These are phyloP conservation scores for Kwoniella europaea DNA, from an alignment of 768 basidiomycete genomes.

Conservation along the genomic window DNA sequence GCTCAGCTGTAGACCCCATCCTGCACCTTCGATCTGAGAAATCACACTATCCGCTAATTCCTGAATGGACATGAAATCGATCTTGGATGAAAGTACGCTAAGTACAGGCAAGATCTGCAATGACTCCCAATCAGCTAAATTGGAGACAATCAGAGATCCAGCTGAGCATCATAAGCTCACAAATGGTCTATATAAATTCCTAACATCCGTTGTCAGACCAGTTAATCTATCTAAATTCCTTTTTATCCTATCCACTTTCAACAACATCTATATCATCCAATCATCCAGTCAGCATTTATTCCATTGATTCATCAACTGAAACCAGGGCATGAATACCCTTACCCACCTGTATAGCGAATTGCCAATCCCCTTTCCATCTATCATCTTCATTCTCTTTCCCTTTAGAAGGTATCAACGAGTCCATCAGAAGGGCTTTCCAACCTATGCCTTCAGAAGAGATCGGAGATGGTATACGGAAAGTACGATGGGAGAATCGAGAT, in stretches of 20 bases:
- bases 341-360: slow-evolving; percentile 62
- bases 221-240: slow-evolving; percentile 36
- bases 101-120: slow-evolving; percentile 35
- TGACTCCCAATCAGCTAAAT: not conserved
- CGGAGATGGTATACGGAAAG: slow-evolving; percentile 75
- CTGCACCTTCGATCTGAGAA: slow-evolving; percentile 45
- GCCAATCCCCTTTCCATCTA: slow-evolving; percentile 71
- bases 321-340: slow-evolving; percentile 11
- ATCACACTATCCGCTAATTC: slow-evolving; percentile 26
- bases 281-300: slow-evolving; percentile 7
- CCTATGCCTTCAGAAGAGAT: slow-evolving; percentile 63
- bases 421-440: slow-evolving; percentile 63
- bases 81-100: slow-evolving; percentile 17
- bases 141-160: too few species aligned
- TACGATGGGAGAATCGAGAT: slow-evolving; percentile 92
- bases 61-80: slow-evolving; percentile 30
- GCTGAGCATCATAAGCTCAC: slow-evolving; percentile 28
- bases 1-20: slow-evolving; percentile 47
- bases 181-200: slow-evolving; percentile 50
- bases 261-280: slow-evolving; percentile 22
- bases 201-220: slow-evolving; percentile 53
- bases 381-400: slow-evolving; percentile 29
- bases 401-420: slow-evolving; percentile 52
- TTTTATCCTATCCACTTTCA: slow-evolving; percentile 27
- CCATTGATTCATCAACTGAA: slow-evolving; percentile 5